A percentile compares a stretch with the other conserved stretches of the same genome.
These are phyloP conservation scores for Trametes cubensis DNA, from an alignment of 768 basidiomycete species.

Conservation along the genomic window DNA sequence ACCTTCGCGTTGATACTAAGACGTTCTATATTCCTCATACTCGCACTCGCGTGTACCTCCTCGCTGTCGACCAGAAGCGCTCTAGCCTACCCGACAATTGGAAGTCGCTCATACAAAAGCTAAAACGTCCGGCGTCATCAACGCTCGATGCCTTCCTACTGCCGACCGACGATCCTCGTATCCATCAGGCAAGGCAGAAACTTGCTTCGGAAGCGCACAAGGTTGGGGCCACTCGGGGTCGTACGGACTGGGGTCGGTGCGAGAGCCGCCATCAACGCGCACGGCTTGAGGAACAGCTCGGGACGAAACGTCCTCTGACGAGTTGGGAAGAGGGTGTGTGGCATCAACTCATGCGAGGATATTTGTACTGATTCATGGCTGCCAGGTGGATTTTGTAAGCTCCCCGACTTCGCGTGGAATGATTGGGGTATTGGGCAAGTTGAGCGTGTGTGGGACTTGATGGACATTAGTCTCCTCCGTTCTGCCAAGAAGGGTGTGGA, in stretches of 20 bases:
- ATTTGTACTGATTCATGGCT: not conserved
- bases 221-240: constrained; percentile 67
- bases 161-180: constrained; percentile 87
- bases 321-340: constrained; percentile 88
- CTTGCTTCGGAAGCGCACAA: constrained; percentile 71
- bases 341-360: not conserved
- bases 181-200: constrained; percentile 85
- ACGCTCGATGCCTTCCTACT: constrained; percentile 92
- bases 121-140: constrained; percentile 84
- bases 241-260: constrained; percentile 90
- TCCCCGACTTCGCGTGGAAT: constrained; percentile 89
- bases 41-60: constrained; percentile 84
- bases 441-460: constrained; percentile 92
- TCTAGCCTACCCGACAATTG: constrained; percentile 69
- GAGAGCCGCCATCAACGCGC: constrained; percentile 91
- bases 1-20: constrained; percentile 78
- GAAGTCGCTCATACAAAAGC: constrained; percentile 61
- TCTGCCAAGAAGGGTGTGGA: constrained; percentile 81
- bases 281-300: constrained; percentile 80
- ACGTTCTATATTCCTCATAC: constrained; percentile 95
- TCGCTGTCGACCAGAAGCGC: constrained; percentile 70
- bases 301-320: constrained; percentile 82
- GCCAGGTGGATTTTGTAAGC: constrained; percentile 77
- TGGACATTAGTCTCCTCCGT: constrained; percentile 88
- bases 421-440: constrained; percentile 95